Evolutionary conservation across 139 green algal species (phyloP).

Genomic region (Desmodesmus armatus): DNA sequence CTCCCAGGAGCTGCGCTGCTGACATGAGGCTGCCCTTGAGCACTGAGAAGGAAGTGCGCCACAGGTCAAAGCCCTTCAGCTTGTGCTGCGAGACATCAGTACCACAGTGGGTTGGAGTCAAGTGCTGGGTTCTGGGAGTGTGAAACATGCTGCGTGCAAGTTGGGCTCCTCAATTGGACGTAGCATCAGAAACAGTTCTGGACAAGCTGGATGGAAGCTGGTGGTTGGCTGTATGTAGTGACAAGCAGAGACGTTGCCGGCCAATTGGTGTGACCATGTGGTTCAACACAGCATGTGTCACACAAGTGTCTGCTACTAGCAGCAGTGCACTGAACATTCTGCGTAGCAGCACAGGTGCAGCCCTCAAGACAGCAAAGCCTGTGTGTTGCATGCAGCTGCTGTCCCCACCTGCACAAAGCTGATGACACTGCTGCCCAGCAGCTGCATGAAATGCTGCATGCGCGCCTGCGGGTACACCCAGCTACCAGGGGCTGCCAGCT

Average conservation of each 20-base stretch:
- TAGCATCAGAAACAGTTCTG: no score
- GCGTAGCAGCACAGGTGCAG: not conserved
- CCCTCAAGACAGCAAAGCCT: no score
- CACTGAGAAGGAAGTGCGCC: slow-evolving; percentile 56
- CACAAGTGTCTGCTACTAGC: no score
- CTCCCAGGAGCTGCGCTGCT: slow-evolving; percentile 49
- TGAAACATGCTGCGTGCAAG: no score
- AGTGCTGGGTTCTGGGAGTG: no score
- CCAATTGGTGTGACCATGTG: no score
- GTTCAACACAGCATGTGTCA: no score
- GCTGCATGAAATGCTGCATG: slow-evolving; percentile 55
- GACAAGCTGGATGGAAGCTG: no score
- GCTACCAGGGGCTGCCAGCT: slow-evolving; percentile 37
- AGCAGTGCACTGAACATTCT: not conserved
- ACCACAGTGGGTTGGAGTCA: not conserved
- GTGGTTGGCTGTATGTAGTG: no score
- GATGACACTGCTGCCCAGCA: slow-evolving; percentile 50
- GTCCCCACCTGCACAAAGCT: slow-evolving; percentile 54
- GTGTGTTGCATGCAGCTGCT: not conserved
- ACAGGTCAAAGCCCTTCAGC: slow-evolving; percentile 53
- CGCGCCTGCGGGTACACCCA: slow-evolving; percentile 62
- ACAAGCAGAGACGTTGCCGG: no score
- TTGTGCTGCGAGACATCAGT: slow-evolving; percentile 42
- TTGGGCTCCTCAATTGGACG: no score
- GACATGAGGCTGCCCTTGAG: slow-evolving; percentile 52